Evolutionary conservation across 768 basidiomycete species (phyloP).

Genomic region (Leccinum incarnatum): DNA sequence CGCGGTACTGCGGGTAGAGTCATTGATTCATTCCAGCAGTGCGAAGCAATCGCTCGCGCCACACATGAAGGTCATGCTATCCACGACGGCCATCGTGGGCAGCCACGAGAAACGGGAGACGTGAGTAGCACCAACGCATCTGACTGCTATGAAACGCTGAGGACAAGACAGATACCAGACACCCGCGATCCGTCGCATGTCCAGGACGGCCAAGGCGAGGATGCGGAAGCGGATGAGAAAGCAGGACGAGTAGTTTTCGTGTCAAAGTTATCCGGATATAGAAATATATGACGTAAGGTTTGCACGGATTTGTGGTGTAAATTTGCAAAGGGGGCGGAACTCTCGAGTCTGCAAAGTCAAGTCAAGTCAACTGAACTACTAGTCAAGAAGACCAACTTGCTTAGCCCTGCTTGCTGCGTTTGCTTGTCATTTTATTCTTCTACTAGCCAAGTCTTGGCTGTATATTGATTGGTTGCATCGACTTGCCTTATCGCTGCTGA

Average conservation of each 20-base stretch:
- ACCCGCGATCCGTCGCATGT: constrained; percentile 50
- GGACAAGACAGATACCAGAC: constrained; percentile 51
- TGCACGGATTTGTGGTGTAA: constrained; percentile 17
- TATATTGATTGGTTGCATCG: constrained; percentile 21
- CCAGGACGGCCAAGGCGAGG: constrained; percentile 56
- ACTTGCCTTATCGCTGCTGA: constrained; percentile 20
- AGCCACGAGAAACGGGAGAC: constrained; percentile 32
- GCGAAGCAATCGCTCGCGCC: constrained; percentile 55
- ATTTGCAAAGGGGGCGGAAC: not conserved
- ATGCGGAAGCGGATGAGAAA: constrained; percentile 45
- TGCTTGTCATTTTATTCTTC: constrained; percentile 10
- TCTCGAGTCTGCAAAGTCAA: constrained; percentile 1
- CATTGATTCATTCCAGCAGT: constrained; percentile 33
- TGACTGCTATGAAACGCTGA: constrained; percentile 6
- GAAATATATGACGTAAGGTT: constrained; percentile 25
- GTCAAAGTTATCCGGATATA: constrained; percentile 10
- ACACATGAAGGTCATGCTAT: constrained; percentile 70
- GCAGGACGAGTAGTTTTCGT: constrained; percentile 21
- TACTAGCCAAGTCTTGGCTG: constrained; percentile 11
- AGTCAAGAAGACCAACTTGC: not conserved
- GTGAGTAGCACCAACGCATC: constrained; percentile 32
- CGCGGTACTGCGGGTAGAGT: not conserved
- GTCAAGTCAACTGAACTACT: not conserved
- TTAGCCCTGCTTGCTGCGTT: not conserved
- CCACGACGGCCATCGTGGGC: constrained; percentile 41